Base-by-base conservation (phyloP, 495 filamentous ascomycete genomes). In the Aspergillus haitiensis region DNA sequence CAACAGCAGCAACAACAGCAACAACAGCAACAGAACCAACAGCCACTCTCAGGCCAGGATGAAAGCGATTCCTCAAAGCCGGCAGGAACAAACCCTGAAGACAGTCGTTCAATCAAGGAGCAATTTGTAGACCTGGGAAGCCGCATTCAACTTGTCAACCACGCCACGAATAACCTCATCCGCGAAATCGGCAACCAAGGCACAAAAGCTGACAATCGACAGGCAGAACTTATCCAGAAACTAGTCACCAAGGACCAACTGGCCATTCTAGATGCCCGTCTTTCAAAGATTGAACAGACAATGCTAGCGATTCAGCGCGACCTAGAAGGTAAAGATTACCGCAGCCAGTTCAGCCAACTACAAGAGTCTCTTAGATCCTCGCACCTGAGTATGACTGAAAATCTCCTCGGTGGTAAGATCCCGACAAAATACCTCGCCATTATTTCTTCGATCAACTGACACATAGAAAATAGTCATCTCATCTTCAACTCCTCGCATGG, bases 81-180 rank as follows among this genome's bases (percentile, higher is more conserved):
- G 21, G 45, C 66, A 72, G 35, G 70, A 58, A 2, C 66, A 70
- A 12, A 45, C 64, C 56, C 61, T 21, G 44, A 51, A 35, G 52
- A 66, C 32, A 51, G 58, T 13, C 52, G 56, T 52, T 64, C 65
- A n/a, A 80, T 81, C 36, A 68, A 72, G 42, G 68, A 76, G 21
- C 91, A 95, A 67, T 93, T 96, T 68, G 80, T 78, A 13, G 91
- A 97, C 67, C 80, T 97, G 9, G 83, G 91, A 72, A 87, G 88
- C 78, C 86, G 91, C 8, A 72, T 98, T 7, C 88, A 96, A 70
- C 80, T 80, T 45, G 76, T 92, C 61, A 86, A 86, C 76, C 86
- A 92, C 62, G 85, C 88, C 54, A 75, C 90, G 35, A 84, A 83
- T 46, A 85, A 80, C 70, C 79, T 93, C 68, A 81, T 88, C 71